Percentiles rank a stretch among this genome's conserved stretches.
Conservation (phyloP, 2,329 filamentous ascomycete genomes). For the Neofusicoccum ribis region DNA sequence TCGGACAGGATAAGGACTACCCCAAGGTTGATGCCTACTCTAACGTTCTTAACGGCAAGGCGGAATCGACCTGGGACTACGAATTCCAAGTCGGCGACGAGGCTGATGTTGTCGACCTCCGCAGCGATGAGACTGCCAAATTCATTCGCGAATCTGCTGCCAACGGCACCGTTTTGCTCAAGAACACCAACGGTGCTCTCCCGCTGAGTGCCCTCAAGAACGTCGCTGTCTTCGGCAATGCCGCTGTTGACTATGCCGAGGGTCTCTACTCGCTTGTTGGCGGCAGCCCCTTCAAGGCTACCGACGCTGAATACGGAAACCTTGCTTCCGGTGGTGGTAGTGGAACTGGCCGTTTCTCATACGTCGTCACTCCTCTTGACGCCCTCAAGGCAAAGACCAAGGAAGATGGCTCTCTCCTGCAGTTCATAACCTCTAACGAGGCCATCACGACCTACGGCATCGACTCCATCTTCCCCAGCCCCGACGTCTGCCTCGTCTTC, state of each 20-base stretch:
- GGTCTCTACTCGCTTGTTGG: slow-evolving; percentile 43
- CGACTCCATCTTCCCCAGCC: slow-evolving; percentile 28
- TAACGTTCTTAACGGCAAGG: slow-evolving; percentile 22
- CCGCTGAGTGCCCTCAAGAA: slow-evolving; percentile 54
- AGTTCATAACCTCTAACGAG: slow-evolving; percentile 16
- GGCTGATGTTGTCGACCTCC: slow-evolving; percentile 26
- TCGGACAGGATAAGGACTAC: slow-evolving; percentile 45
- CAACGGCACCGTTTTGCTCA: slow-evolving; percentile 46
- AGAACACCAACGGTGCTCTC: slow-evolving; percentile 52
- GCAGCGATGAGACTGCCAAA: slow-evolving; percentile 32
- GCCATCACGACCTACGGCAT: slow-evolving; percentile 3
- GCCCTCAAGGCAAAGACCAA: slow-evolving; percentile 37
- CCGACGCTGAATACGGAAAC: slow-evolving; percentile 44
- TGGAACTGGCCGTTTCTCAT: slow-evolving; percentile 41
- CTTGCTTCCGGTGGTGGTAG: slow-evolving; percentile 43
- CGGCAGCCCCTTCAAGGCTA: background rate
- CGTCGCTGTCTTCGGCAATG: slow-evolving; percentile 53
- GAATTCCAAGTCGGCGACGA: slow-evolving; percentile 34
- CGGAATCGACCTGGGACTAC: slow-evolving; percentile 25
- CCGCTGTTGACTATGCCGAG: slow-evolving; percentile 48
- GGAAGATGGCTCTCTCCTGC: slow-evolving; percentile 12
- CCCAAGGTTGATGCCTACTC: slow-evolving; percentile 36
- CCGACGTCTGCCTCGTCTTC: slow-evolving; percentile 57
- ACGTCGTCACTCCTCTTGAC: slow-evolving; percentile 43
- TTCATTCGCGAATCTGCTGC: slow-evolving; percentile 44